These are phyloP conservation scores for Trametes coccinea DNA, from an alignment of 768 basidiomycete species.

Conservation along the genomic window DNA sequence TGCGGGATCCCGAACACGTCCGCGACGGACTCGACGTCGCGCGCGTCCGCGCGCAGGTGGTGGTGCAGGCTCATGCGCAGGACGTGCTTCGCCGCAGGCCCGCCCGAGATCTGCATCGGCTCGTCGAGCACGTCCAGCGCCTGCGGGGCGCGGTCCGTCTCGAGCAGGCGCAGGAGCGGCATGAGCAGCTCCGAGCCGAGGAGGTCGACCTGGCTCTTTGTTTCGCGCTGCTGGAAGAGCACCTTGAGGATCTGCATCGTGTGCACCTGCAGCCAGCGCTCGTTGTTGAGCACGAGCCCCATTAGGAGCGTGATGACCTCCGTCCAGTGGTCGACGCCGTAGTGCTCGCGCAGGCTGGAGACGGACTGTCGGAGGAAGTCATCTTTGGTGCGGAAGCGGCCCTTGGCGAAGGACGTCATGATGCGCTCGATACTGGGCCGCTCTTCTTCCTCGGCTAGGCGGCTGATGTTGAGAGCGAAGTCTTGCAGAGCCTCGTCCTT, in stretches of 20 bases:
- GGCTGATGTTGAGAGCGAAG: conserved; percentile 73
- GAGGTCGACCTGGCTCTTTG: conserved; percentile 67
- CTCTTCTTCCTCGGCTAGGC: conserved; percentile 70
- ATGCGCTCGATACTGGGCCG: conserved; percentile 82
- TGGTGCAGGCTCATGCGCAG: conserved; percentile 88
- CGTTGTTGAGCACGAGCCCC: conserved; percentile 79
- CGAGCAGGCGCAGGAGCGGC: conserved; percentile 87
- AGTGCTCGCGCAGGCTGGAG: conserved; percentile 82
- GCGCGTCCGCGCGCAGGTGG: conserved; percentile 42
- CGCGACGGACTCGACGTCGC: conserved; percentile 54
- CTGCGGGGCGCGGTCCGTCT: conserved; percentile 79
- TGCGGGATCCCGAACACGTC: conserved; percentile 82
- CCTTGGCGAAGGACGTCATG: conserved; percentile 86
- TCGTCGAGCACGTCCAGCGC: conserved; percentile 95
- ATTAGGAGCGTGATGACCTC: conserved; percentile 85
- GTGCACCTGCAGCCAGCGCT: conserved; percentile 80
- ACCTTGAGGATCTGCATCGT: conserved; percentile 87
- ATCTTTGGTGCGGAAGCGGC: conserved; percentile 87
- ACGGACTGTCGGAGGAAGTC: conserved; percentile 93
- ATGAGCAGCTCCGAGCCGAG: conserved; percentile 87
- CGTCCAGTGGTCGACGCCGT: conserved; percentile 71
- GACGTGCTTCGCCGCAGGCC: conserved; percentile 81
- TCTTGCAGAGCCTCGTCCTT: conserved; percentile 59
- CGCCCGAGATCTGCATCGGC: conserved; percentile 76
- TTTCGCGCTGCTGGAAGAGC: conserved; percentile 83